phyloP scores from a whole-genome alignment of 768 basidiomycete genomes.

The Mycena amicta region DNA sequence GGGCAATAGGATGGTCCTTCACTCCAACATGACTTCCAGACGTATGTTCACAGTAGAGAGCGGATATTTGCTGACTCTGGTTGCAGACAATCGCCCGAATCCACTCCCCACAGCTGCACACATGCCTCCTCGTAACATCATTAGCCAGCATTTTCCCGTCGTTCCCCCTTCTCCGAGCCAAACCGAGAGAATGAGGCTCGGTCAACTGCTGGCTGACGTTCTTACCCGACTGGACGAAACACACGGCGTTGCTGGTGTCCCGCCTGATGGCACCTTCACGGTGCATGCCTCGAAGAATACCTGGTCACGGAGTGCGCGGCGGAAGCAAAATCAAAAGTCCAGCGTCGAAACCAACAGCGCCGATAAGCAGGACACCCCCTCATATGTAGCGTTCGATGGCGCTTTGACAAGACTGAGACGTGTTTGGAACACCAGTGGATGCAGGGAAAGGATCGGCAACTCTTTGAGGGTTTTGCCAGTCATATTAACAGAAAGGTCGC shows the following conservation, averaged over 20 bases:
- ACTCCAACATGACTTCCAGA: conserved; percentile 68
- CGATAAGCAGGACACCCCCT: neutral
- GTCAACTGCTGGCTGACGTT: conserved; percentile 27
- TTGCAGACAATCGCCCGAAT: conserved; percentile 38
- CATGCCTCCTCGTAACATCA: conserved; percentile 61
- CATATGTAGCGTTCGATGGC: conserved; percentile 16
- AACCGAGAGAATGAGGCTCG: conserved; percentile 15
- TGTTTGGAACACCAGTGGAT: conserved; percentile 62
- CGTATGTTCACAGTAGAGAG: conserved; percentile 45
- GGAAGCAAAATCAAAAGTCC: conserved; percentile 45
- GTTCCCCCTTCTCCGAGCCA: conserved; percentile 1
- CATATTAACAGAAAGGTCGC: conserved; percentile 60
- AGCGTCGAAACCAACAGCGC: conserved; percentile 13
- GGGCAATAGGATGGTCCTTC: conserved; percentile 91
- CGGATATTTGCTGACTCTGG: neutral
- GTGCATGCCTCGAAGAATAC: conserved; percentile 19
- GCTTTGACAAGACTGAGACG: neutral
- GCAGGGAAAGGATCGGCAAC: conserved; percentile 52
- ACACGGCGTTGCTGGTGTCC: neutral
- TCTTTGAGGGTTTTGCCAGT: conserved; percentile 70
- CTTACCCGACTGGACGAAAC: conserved; percentile 37
- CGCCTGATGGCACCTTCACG: neutral
- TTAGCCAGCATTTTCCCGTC: conserved; percentile 41
- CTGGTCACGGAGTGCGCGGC: conserved; percentile 63
- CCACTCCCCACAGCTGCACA: conserved; percentile 44